Evolutionary conservation across 78 protist species (phyloP), one percentile per base, ranked within the genome.

Genomic region (Creolimax fragrantissima): DNA sequence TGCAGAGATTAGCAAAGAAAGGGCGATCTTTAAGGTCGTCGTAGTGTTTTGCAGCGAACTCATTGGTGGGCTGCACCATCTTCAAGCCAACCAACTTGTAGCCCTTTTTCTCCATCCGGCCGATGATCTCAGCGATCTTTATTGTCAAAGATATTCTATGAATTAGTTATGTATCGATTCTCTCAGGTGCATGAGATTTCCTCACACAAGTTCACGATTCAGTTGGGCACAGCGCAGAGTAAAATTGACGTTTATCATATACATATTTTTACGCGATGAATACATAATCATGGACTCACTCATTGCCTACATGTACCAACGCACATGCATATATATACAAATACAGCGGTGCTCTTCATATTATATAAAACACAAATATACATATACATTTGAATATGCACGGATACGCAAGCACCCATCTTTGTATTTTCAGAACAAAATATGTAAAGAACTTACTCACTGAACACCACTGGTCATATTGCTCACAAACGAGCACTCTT

Each of bases 1-100:
- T 32, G 39, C 95, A 83, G 11, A 96, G 94, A 42, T 91, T 89
- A 3, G 92, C 66, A 94, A 94, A 96, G 95, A 96, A 96, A 7
- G 91, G 88, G 89, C 88, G 93, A 24, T 35, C 89, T 5, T 3
- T 17, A 45, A 95, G 95, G 90, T 93, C 95, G 17, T 3, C 90
- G 92, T 96, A 95, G 94, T 95, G 97, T 91, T 90, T 5, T 42
- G 58, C 5, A 42, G 93, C 42, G 47, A 88, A 3, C 42, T 2
- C 95, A 42, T 67, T 88, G 42, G 5, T 35, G 2, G 94, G 84
- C 89, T 84, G 35, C 37, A 90, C 41, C 42, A 93, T 42, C 93
- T 95, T 93, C 84, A 92, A 41, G 5, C 90, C 96, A 3, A 84
- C 42, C 36, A 96, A 93, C 93, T 94, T 85, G 93, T 92, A 92